phyloP scores from a whole-genome alignment of 441 rosid species.

The Rhodomyrtus psidioides region DNA sequence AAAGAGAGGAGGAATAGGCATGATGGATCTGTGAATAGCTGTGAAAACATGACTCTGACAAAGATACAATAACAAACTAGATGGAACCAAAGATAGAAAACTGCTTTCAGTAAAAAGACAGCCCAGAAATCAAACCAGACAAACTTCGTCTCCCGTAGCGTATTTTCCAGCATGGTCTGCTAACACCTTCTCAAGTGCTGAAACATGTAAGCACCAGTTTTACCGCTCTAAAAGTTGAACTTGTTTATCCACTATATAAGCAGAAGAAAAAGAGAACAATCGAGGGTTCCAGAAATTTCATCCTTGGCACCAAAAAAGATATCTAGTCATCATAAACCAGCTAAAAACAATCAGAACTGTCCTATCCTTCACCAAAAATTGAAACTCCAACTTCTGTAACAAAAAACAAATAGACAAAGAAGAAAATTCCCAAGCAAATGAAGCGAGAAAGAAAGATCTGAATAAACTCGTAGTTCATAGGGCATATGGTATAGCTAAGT shows the following conservation, averaged over 20 bases:
- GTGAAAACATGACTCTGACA: not conserved
- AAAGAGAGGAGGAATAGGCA: not conserved
- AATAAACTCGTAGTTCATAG: not conserved
- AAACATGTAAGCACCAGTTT: conserved; percentile 3
- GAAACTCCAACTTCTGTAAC: not conserved
- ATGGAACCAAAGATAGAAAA: not conserved
- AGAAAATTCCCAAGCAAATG: not conserved
- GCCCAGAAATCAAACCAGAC: conserved; percentile 32
- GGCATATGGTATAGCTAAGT: not conserved
- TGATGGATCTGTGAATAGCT: not conserved
- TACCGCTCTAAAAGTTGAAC: not conserved
- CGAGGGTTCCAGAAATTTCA: not conserved
- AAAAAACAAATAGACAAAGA: not conserved
- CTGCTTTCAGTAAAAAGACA: not conserved
- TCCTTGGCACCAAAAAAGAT: not conserved
- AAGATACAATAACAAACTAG: not conserved
- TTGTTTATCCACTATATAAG: not conserved
- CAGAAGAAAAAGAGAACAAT: not conserved
- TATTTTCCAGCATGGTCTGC: conserved; percentile 52
- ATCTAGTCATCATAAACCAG: not conserved
- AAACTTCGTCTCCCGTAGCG: conserved; percentile 71
- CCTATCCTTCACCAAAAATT: not conserved
- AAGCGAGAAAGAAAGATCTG: not conserved
- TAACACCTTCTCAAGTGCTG: conserved; percentile 72
- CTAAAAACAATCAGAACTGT: not conserved